These are phyloP conservation scores for sorghum (Sorghum bicolor) DNA, from an alignment of 176 grass and related monocot genomes.

Conservation along the genomic window DNA sequence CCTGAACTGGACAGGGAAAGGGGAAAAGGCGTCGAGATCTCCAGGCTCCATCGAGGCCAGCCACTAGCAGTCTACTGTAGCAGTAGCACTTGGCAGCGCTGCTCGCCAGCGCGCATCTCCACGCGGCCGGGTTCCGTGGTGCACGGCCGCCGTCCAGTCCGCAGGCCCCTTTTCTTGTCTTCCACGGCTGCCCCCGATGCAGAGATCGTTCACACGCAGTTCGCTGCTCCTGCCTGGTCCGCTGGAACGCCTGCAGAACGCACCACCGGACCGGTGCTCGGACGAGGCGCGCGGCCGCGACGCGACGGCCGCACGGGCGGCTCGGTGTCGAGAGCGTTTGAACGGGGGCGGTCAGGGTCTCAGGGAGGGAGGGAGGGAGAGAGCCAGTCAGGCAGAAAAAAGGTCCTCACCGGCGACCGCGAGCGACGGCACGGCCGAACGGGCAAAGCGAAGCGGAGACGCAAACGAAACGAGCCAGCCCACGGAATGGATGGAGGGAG, in stretches of 20 bases:
- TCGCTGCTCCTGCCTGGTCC: neutral
- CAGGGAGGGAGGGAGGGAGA: neutral
- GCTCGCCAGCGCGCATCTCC: neutral
- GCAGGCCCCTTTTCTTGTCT: neutral
- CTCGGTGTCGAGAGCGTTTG: too few relatives aligned
- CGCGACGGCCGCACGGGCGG: neutral
- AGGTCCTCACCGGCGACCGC: neutral
- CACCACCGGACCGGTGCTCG: too few relatives aligned
- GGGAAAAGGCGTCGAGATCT: neutral
- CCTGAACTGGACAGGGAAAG: conserved; percentile 18
- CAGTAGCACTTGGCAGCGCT: neutral
- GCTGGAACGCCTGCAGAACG: too few relatives aligned
- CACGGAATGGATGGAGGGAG: neutral
- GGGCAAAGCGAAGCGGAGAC: neutral
- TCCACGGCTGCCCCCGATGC: neutral
- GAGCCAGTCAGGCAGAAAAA: neutral
- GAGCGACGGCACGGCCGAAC: neutral
- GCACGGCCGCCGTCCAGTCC: neutral
- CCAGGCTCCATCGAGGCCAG: neutral
- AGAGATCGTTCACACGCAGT: neutral
- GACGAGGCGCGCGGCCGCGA: too few relatives aligned
- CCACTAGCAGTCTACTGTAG: too few relatives aligned
- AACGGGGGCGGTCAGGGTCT: too few relatives aligned
- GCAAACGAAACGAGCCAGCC: neutral
- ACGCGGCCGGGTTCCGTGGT: too few relatives aligned